Evolutionary conservation across 768 basidiomycete genomes (phyloP).

Genomic region (Trametes coccinea): DNA sequence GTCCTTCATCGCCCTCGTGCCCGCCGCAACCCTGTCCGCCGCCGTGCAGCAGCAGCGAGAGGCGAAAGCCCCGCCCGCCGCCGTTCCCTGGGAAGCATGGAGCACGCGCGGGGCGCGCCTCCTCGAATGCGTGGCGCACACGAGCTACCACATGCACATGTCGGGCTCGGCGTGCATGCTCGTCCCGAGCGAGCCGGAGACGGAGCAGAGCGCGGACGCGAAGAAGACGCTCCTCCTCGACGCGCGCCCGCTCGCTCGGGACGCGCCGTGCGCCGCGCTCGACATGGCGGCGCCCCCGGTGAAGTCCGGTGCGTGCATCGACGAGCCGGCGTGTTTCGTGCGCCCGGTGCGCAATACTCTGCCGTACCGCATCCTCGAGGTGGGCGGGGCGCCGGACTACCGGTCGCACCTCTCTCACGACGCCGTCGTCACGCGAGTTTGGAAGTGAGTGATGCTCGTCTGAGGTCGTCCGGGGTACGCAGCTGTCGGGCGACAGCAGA

Average conservation of each 20-base stretch:
- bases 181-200: background rate
- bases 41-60: background rate
- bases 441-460: too few relatives aligned
- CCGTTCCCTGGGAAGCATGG: slow-evolving; percentile 5
- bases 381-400: background rate
- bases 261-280: background rate
- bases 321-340: background rate
- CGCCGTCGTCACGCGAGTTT: background rate
- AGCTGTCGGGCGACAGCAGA: too few relatives aligned
- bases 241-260: background rate
- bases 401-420: background rate
- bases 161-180: background rate
- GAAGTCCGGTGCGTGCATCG: background rate
- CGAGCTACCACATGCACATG: background rate
- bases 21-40: background rate
- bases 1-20: background rate
- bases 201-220: background rate
- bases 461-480: too few relatives aligned
- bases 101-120: background rate
- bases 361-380: background rate
- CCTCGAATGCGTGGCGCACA: background rate
- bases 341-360: background rate
- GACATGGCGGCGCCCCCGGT: background rate
- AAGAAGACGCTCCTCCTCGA: background rate
- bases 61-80: background rate